Conservation (phyloP, 495 filamentous ascomycete genomes). For the Penicillium daleae region DNA sequence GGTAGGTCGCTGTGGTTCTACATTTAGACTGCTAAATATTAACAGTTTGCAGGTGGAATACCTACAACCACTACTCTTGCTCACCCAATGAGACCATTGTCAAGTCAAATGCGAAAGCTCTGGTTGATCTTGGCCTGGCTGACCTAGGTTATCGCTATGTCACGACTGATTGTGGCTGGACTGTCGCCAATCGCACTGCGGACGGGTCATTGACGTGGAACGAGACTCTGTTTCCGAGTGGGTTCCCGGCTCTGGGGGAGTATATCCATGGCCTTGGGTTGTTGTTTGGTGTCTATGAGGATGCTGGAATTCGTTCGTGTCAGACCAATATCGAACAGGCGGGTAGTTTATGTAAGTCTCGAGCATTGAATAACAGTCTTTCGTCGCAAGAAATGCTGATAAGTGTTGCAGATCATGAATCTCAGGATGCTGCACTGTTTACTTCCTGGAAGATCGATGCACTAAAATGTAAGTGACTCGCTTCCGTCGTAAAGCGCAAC, state of each 20-base stretch:
- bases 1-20: constrained; percentile 18
- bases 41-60: constrained; percentile 52
- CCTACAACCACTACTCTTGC: constrained; percentile 59
- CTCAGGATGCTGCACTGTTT: constrained; percentile 48
- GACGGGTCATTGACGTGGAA: constrained; percentile 59
- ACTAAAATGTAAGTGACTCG: constrained; percentile 41
- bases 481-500: background rate
- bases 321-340: constrained; percentile 31
- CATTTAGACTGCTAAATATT: background rate
- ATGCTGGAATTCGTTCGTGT: constrained; percentile 47
- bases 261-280: constrained; percentile 54
- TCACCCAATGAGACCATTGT: constrained; percentile 51
- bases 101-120: constrained; percentile 55
- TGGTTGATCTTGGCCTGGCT: constrained; percentile 56
- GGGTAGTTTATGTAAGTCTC: constrained; percentile 35
- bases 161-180: constrained; percentile 63
- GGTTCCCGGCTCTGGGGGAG: constrained; percentile 51
- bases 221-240: constrained; percentile 52
- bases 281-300: constrained; percentile 60
- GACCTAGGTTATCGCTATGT: constrained; percentile 57
- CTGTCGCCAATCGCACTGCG: constrained; percentile 41
- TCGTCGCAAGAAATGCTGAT: constrained; percentile 13
- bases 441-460: constrained; percentile 49
- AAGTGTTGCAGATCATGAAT: constrained; percentile 40
- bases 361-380: background rate